These are phyloP conservation scores for Fusarium cyanostomum DNA, from an alignment of 2,329 filamentous ascomycete genomes.

Conservation along the genomic window DNA sequence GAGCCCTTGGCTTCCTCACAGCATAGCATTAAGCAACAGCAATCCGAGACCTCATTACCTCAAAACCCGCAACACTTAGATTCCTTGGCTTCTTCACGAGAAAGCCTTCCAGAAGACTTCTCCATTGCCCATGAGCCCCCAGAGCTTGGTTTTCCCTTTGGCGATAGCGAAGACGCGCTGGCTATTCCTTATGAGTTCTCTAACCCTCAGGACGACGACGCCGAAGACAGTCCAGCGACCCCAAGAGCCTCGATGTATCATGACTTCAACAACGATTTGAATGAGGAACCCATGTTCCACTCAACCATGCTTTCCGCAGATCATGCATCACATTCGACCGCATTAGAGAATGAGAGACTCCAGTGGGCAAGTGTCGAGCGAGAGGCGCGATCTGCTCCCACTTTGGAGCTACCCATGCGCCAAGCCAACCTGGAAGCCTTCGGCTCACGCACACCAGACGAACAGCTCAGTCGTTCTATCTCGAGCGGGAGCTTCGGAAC, in stretches of 20 bases:
- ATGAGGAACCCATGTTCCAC: slow-evolving; percentile 45
- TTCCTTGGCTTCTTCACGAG: slow-evolving; percentile 36
- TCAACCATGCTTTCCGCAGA: slow-evolving; percentile 36
- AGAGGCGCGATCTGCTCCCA: slow-evolving; percentile 31
- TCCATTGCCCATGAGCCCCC: slow-evolving; percentile 30
- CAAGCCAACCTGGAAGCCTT: slow-evolving; percentile 18
- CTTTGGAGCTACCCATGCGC: slow-evolving; percentile 34
- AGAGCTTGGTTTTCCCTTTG: slow-evolving; percentile 44
- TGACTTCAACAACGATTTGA: slow-evolving; percentile 43
- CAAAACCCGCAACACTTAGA: slow-evolving; percentile 22
- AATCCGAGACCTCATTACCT: slow-evolving; percentile 35
- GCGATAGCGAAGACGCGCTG: slow-evolving; percentile 65
- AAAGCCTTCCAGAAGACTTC: slow-evolving; percentile 40
- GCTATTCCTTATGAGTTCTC: slow-evolving; percentile 65
- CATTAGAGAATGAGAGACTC: slow-evolving; percentile 28
- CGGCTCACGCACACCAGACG: slow-evolving; percentile 3
- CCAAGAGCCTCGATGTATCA: slow-evolving; percentile 63
- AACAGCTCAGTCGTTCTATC: slow-evolving; percentile 21
- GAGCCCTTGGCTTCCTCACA: slow-evolving; percentile 12
- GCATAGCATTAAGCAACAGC: slow-evolving; percentile 19
- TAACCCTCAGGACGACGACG: slow-evolving; percentile 49
- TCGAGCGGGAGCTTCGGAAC: slow-evolving; percentile 27
- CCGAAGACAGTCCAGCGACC: slow-evolving; percentile 56
- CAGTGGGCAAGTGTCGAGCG: slow-evolving; percentile 35
- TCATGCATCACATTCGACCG: slow-evolving; percentile 29